Percentiles rank a stretch among this genome's conserved stretches.
Conservation (phyloP, 345 rosid species). For the Eucalyptus caleyi region DNA sequence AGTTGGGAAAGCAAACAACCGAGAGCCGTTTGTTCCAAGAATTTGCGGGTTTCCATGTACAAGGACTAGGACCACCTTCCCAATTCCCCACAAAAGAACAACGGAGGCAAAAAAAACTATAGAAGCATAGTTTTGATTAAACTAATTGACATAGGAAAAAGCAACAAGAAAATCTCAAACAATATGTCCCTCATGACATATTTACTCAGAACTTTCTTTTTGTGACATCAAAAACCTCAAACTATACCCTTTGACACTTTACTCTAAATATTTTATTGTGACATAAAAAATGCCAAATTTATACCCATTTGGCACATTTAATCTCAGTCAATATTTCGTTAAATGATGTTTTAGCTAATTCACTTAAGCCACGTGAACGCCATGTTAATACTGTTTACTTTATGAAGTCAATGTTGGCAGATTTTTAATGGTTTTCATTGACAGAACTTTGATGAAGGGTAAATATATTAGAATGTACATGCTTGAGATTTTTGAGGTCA, state of each 20-base stretch:
- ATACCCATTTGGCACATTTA: no score
- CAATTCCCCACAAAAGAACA: background rate
- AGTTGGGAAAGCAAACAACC: background rate
- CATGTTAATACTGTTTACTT: background rate
- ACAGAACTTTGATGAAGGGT: no score
- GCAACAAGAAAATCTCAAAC: no score
- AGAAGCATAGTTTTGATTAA: background rate
- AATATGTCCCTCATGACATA: no score
- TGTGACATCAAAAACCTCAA: rapidly evolving
- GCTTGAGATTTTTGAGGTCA: no score
- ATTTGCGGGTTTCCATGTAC: background rate
- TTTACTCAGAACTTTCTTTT: rapidly evolving
- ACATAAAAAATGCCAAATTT: no score
- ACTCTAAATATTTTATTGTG: background rate
- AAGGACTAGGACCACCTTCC: background rate
- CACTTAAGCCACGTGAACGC: rapidly evolving
- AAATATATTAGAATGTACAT: no score
- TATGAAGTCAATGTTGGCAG: background rate
- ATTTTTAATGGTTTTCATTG: no score
- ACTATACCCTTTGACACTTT: no score
- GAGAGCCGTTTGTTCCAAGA: background rate
- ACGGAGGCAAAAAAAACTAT: background rate
- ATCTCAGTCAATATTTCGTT: rapidly evolving
- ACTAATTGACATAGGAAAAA: background rate
- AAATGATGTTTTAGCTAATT: no score